These are phyloP conservation scores for Fusarium sp. DNA, from an alignment of 2,329 filamentous ascomycete genomes.

Conservation along the genomic window DNA sequence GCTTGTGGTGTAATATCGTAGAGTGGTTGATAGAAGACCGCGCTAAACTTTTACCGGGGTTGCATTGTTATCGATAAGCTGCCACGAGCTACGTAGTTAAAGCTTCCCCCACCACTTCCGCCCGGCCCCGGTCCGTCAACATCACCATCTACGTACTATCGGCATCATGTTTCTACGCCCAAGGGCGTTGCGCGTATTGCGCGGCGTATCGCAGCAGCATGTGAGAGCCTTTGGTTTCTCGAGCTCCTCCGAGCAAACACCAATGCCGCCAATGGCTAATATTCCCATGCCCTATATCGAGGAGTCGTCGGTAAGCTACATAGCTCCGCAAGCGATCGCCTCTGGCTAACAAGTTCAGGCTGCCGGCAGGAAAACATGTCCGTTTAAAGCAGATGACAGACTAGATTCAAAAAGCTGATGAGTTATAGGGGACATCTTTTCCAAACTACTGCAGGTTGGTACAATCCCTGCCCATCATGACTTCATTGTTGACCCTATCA, in stretches of 20 bases:
- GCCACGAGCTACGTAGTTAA: constrained; percentile 34
- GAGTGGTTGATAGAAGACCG: background rate
- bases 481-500: constrained; percentile 51
- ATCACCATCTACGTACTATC: constrained; percentile 13
- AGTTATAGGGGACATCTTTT: constrained; percentile 82
- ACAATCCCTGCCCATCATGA: background rate
- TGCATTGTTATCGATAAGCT: constrained; percentile 37
- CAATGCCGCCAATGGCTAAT: constrained; percentile 52
- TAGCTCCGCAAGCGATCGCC: background rate
- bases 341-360: constrained; percentile 64
- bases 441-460: constrained; percentile 78
- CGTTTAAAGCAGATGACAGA: constrained; percentile 44
- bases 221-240: constrained; percentile 60
- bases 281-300: constrained; percentile 72
- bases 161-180: constrained; percentile 51
- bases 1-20: background rate
- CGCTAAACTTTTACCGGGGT: constrained; percentile 16
- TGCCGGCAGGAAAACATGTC: constrained; percentile 83
- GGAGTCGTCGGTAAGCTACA: constrained; percentile 56
- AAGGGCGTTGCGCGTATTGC: constrained; percentile 50
- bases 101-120: constrained; percentile 46
- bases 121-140: constrained; percentile 22
- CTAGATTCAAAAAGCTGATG: constrained; percentile 30
- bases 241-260: constrained; percentile 46
- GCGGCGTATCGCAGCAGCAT: constrained; percentile 52